A percentile compares a stretch with the other conserved stretches of the same genome.
phyloP scores from a whole-genome alignment of 2,329 filamentous ascomycete genomes.

The Calonectria ilicicola region DNA sequence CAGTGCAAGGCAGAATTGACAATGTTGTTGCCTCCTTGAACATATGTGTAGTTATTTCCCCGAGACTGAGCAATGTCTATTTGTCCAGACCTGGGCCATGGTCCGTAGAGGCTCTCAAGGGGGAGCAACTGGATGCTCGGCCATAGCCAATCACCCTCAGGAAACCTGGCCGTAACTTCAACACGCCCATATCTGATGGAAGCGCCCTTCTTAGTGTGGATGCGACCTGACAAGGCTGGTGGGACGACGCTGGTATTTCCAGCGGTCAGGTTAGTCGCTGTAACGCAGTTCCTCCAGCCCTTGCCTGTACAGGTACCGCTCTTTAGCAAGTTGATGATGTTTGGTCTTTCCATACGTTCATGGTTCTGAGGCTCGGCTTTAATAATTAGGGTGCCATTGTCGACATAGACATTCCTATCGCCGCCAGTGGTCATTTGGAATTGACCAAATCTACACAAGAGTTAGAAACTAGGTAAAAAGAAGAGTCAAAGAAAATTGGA shows the following conservation, averaged over 20 bases:
- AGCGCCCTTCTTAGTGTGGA: conserved; percentile 79
- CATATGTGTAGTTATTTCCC: conserved; percentile 84
- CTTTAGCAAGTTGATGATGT: conserved; percentile 74
- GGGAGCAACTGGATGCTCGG: conserved; percentile 94
- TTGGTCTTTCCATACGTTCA: conserved; percentile 73
- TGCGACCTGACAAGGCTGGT: conserved; percentile 81
- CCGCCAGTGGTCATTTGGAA: conserved; percentile 81
- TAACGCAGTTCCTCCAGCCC: conserved; percentile 68
- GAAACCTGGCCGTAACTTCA: conserved; percentile 82
- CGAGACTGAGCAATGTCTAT: conserved; percentile 87
- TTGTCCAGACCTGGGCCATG: conserved; percentile 84
- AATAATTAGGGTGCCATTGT: conserved; percentile 78
- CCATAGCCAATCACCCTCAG: conserved; percentile 88
- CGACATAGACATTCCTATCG: conserved; percentile 80
- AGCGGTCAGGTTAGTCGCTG: conserved; percentile 76
- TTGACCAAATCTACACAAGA: conserved; percentile 74
- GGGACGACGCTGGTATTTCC: conserved; percentile 81
- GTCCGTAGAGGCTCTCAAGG: conserved; percentile 76
- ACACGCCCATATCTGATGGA: conserved; percentile 84
- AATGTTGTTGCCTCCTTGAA: conserved; percentile 84
- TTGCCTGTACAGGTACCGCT: conserved; percentile 77
- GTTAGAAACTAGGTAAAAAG: background rate
- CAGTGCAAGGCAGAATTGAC: conserved; percentile 84
- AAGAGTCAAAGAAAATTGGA: too few relatives aligned
- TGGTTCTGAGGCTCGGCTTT: conserved; percentile 82